Base-by-base conservation (phyloP, 805 yeast genomes). In the Sugiyamaella chiloensis region DNA sequence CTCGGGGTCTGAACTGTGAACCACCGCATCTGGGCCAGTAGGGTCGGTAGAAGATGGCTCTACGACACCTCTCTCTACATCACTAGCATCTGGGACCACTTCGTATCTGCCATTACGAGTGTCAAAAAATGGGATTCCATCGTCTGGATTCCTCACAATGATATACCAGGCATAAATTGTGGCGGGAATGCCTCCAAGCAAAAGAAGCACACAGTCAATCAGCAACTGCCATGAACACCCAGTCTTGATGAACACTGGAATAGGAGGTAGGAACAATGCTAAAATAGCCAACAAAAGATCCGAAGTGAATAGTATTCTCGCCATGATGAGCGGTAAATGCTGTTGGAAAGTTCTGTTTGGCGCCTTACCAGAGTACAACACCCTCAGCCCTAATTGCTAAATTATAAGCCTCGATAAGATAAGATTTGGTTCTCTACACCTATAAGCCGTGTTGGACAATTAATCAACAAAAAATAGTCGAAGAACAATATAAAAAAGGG, bases 221-320 rank as follows among this genome's bases (percentile, higher is more conserved):
- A 73, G 57, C 12, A 74, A 60, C 42, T 84, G 86, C 27, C 68
- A 60, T 2, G 83, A 70, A 12, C 76, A 45, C 1, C 93, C 93
- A 41, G 80, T 68, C 59, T 88, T 72, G 30, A 83, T 71, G 63
- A 80, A 65, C 8, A 85, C 89, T 0, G 90, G 86, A 9, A 85
- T 69, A 0, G 93, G 93, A 1, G 95, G 93, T 60, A 82, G 72
- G 43, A 85, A 70, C 42, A 83, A 72, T 2, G 87, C 82, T 5
- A 81, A 60, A 1, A 80, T 54, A 48, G 81, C 79, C 12, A 85
- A 74, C 11, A 79, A 61, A n/a, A 80, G 60, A 60, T 85, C 90
- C 20, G 49, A 24, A 12, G 56, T 54, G 41, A 55, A 46, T 35
- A 49, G 17, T 23, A 16, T 20, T 12, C 24, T 26, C 2, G 32